Evolutionary conservation across 129 eudicot genomes (phyloP).

Genomic region (Cynara cardunculus): DNA sequence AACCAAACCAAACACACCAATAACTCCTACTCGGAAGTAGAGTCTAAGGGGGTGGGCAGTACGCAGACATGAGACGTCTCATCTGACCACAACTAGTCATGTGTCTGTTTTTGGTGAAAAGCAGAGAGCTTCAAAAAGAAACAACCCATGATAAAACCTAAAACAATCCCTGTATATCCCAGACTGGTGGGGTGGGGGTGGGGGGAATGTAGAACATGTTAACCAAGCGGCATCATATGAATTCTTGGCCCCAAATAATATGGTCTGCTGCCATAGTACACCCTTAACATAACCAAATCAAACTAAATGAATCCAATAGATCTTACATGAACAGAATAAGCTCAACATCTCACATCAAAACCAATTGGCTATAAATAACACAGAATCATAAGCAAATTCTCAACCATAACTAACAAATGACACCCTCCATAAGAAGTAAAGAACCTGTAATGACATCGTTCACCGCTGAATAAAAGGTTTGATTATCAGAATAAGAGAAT

Average conservation of each 20-base stretch:
- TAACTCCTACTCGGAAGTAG: too few species aligned
- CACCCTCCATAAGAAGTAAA: conserved; percentile 7
- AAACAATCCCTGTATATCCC: too few species aligned
- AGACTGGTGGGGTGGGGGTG: too few species aligned
- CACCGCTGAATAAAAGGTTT: conserved; percentile 48
- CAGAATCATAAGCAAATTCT: background rate
- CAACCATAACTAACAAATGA: background rate
- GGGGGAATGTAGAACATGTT: too few species aligned
- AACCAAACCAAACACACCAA: too few species aligned
- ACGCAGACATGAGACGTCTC: too few species aligned
- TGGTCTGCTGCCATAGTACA: background rate
- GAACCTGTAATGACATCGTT: conserved; percentile 66
- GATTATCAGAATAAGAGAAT: conserved; percentile 57
- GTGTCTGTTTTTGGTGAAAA: too few species aligned
- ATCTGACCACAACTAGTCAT: too few species aligned
- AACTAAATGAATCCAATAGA: background rate
- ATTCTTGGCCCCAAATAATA: background rate
- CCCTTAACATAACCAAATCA: background rate
- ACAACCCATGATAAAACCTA: too few species aligned
- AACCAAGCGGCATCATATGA: background rate
- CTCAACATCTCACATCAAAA: background rate
- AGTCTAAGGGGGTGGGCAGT: too few species aligned
- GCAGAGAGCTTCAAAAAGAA: too few species aligned
- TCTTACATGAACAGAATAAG: background rate
- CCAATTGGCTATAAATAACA: background rate